Conservation (phyloP, 2,329 filamentous ascomycete species). For the Pseudogymnoascus sp. region DNA sequence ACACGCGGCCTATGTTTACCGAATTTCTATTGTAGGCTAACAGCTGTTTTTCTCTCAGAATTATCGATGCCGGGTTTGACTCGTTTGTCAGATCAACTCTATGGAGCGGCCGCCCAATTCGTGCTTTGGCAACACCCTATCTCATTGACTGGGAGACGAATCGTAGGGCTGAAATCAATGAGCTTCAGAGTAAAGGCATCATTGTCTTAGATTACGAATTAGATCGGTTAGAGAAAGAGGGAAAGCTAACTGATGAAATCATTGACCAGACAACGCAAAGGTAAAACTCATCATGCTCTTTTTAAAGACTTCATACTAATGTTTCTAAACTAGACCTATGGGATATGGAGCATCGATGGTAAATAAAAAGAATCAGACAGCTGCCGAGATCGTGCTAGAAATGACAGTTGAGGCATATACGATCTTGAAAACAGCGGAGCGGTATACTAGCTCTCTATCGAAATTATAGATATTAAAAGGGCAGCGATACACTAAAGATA, state of each 20-base stretch:
- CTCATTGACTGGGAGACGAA: conserved; percentile 92
- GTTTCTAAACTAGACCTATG: conserved; percentile 88
- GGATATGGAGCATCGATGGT: conserved; percentile 87
- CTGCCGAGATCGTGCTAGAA: conserved; percentile 85
- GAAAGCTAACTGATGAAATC: conserved; percentile 28
- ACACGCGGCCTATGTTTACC: background rate
- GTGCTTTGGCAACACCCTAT: conserved; percentile 84
- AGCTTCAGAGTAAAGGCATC: conserved; percentile 74
- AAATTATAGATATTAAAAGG: background rate
- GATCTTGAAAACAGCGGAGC: background rate
- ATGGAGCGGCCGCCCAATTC: conserved; percentile 84
- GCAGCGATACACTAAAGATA: background rate
- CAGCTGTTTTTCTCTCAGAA: background rate
- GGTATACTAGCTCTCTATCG: background rate
- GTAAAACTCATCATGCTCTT: conserved; percentile 54
- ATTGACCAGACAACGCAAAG: conserved; percentile 6
- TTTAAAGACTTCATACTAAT: conserved; percentile 49
- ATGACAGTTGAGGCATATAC: conserved; percentile 65
- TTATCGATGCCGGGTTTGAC: conserved; percentile 69
- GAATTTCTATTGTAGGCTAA: background rate
- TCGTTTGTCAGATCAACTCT: conserved; percentile 93
- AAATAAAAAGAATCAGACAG: conserved; percentile 71
- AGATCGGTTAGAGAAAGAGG: conserved; percentile 63
- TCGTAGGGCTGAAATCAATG: conserved; percentile 77
- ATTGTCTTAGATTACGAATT: conserved; percentile 89